Percentiles rank a stretch among this genome's conserved stretches.
Evolutionary conservation across 23 red algal genomes (phyloP).

Genomic region (Agarophyton chilense): DNA sequence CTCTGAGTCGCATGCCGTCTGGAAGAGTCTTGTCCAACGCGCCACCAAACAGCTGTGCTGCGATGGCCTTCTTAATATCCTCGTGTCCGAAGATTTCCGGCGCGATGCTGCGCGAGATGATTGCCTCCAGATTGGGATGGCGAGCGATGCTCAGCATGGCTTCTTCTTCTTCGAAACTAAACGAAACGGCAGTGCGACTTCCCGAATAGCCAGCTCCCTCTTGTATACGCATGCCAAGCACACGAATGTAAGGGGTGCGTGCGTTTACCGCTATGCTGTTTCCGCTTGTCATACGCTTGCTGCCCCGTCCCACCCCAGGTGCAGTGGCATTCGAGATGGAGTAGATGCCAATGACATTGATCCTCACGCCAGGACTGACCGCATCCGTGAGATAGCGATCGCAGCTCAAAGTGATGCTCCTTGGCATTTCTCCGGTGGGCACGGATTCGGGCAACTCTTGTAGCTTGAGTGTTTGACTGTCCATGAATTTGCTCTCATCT

Average conservation of each 20-base stretch:
- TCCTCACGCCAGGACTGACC: slow-evolving; percentile 84
- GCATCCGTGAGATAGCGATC: slow-evolving; percentile 85
- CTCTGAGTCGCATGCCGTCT: slow-evolving; percentile 93
- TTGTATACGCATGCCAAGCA: slow-evolving; percentile 77
- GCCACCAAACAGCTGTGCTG: slow-evolving; percentile 83
- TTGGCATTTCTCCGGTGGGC: slow-evolving; percentile 98
- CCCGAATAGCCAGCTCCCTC: slow-evolving; percentile 74
- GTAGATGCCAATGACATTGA: slow-evolving; percentile 88
- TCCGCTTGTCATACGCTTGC: slow-evolving; percentile 40
- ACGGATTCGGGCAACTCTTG: slow-evolving; percentile 97
- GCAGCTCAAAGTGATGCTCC: slow-evolving; percentile 77
- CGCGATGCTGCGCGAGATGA: slow-evolving; percentile 82
- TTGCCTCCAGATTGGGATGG: slow-evolving; percentile 65
- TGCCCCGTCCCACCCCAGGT: slow-evolving; percentile 31
- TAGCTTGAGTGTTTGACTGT: slow-evolving; percentile 94
- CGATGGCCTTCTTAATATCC: slow-evolving; percentile 93
- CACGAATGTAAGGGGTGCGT: slow-evolving; percentile 85
- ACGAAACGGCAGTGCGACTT: slow-evolving; percentile 62
- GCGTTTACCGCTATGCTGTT: slow-evolving; percentile 57
- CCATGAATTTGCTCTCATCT: slow-evolving; percentile 88
- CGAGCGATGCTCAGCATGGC: slow-evolving; percentile 86
- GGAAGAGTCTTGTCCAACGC: slow-evolving; percentile 80
- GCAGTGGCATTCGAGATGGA: slow-evolving; percentile 69
- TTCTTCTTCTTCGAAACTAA: slow-evolving; percentile 94
- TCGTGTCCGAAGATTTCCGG: slow-evolving; percentile 96